These are phyloP conservation scores for Nemania sp. DNA, from an alignment of 2,329 filamentous ascomycete genomes.

Conservation along the genomic window DNA sequence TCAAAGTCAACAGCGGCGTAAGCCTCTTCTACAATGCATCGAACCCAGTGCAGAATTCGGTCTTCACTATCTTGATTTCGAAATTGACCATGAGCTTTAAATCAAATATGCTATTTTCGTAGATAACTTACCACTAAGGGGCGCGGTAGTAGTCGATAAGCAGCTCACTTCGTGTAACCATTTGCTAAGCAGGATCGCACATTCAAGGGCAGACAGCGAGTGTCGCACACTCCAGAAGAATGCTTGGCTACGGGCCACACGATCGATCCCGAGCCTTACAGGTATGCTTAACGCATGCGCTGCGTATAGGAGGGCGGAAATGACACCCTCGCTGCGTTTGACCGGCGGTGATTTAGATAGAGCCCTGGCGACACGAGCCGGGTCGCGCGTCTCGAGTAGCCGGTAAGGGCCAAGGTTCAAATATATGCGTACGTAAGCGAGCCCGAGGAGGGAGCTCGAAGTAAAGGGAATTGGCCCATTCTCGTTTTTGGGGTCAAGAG, in stretches of 20 bases:
- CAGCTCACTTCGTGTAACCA: no score
- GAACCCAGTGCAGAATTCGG: slow-evolving; percentile 60
- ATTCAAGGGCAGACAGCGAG: slow-evolving; percentile 66
- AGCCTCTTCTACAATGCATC: slow-evolving; percentile 60
- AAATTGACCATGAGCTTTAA: no score
- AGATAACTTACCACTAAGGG: no score
- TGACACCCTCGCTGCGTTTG: slow-evolving; percentile 53
- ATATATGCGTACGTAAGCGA: slow-evolving; percentile 17
- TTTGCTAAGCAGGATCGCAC: slow-evolving; percentile 62
- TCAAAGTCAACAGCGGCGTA: slow-evolving; percentile 55
- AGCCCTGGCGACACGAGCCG: slow-evolving; percentile 55
- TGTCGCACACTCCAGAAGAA: slow-evolving; percentile 70
- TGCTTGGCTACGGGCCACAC: slow-evolving; percentile 63
- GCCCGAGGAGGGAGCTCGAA: slow-evolving; percentile 21
- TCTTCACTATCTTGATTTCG: slow-evolving; percentile 60
- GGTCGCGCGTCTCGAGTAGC: slow-evolving; percentile 43
- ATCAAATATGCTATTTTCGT: no score
- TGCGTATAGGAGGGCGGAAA: slow-evolving; percentile 63
- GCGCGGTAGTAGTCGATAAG: no score
- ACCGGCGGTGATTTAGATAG: slow-evolving; percentile 55
- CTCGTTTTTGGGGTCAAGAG: slow-evolving; percentile 19
- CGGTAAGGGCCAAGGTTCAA: slow-evolving; percentile 18
- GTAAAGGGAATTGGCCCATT: slow-evolving; percentile 20
- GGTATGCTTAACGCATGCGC: slow-evolving; percentile 68
- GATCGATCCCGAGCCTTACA: slow-evolving; percentile 65